Evolutionary conservation across 2,329 filamentous ascomycete species (phyloP), one percentile per base, ranked within the genome.

Genomic region (Aspergillus tamarii): DNA sequence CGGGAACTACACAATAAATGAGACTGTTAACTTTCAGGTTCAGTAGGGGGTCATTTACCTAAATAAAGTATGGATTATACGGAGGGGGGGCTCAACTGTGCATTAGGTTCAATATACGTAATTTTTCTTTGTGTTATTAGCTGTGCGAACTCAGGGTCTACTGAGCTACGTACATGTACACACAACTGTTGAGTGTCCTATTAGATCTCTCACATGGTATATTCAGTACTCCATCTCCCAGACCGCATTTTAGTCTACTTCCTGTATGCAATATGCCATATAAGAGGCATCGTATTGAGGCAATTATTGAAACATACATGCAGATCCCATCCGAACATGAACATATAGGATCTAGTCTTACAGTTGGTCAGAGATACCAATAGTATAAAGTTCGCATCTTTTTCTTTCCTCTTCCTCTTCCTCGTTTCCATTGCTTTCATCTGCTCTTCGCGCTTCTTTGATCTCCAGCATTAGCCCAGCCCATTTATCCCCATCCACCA

Each of bases 21-120:
- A 7, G 39, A 4, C 39, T 2, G 2, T n/a, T 0, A 19, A 2
- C 39, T n/a, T n/a, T 9, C 7, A 9, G 9, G 8, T 3, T 19
- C 16, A n/a, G 16, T 41, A 0, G 7, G 39, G 2, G 16, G 8
- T 1, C 39, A 3, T n/a, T 41, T 14, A 1, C 8, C 2, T 41
- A 41, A 19, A 3, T 41, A 19, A 41, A n/a, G 1, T 41, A n/a
- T 41, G 39, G 16, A n/a, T 41, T 41, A 8, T 9, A 9, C 16
- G 39, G 19, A 3, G 39, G 19, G 8, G 39, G 8, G 19, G 39
- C 8, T 41, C 16, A 41, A 41, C 39, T 41, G 39, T 8, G 39
- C 8, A 10, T 19, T n/a, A n/a, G 3, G 39, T 41, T n/a, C 39
- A 36, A 41, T 41, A n/a, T 41, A 41, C 3, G 39, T n/a, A 19